Percentiles rank a stretch among this genome's conserved stretches.
These are phyloP conservation scores for Populus davidiana DNA, from an alignment of 345 rosid species.

Conservation along the genomic window DNA sequence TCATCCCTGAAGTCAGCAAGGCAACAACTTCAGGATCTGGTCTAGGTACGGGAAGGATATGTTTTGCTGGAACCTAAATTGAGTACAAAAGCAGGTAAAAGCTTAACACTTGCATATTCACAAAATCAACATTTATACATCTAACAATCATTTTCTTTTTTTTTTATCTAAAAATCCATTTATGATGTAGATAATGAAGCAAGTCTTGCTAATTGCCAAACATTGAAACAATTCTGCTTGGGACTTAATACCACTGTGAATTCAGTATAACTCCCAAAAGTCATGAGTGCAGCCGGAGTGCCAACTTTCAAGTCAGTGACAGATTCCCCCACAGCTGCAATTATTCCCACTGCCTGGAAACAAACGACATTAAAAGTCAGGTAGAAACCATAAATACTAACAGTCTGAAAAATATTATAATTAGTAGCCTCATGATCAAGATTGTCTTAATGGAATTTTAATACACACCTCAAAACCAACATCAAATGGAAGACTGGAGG, in stretches of 20 bases:
- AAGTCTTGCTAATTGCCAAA: conserved; percentile 1
- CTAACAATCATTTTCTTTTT: not conserved
- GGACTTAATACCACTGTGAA: conserved; percentile 46
- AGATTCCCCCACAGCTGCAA: conserved; percentile 83
- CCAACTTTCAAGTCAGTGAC: conserved; percentile 71
- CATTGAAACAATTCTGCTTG: conserved; percentile 2
- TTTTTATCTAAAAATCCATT: not conserved
- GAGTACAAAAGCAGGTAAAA: not conserved
- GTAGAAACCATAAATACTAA: not conserved
- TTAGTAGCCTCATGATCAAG: conserved; percentile 10
- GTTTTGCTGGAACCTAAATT: conserved; percentile 64
- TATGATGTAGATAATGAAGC: conserved; percentile 7
- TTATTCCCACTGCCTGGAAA: conserved; percentile 80
- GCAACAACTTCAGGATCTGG: conserved; percentile 98
- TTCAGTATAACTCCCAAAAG: conserved; percentile 87
- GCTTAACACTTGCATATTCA: not conserved
- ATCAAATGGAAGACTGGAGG: conserved; percentile 79
- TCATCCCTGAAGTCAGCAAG: conserved; percentile 96
- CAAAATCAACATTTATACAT: no score
- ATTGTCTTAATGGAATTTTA: not conserved
- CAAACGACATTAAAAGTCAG: not conserved
- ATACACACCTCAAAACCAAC: conserved; percentile 86
- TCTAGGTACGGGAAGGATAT: conserved; percentile 79
- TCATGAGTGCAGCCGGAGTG: conserved; percentile 90
- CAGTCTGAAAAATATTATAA: not conserved